Evolutionary conservation across 2,329 filamentous ascomycete genomes (phyloP).

Genomic region (Cladobotryum mycophilum): DNA sequence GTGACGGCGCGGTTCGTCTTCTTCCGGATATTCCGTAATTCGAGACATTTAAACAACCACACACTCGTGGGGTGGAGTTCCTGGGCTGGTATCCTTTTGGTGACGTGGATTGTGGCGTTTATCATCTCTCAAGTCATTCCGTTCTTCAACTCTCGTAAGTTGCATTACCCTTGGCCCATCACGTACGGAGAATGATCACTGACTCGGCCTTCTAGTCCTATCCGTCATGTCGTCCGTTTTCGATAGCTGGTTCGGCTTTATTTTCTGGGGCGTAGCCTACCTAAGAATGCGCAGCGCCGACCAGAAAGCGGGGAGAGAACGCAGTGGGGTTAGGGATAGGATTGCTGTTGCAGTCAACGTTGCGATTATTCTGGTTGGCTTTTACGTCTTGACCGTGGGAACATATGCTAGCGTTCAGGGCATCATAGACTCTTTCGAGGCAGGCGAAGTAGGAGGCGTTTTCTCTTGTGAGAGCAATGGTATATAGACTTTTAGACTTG

Average conservation of each 20-base stretch:
- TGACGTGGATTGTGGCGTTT: slow-evolving; percentile 81
- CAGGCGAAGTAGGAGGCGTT: slow-evolving; percentile 58
- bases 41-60: slow-evolving; percentile 72
- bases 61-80: slow-evolving; percentile 73
- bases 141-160: slow-evolving; percentile 72
- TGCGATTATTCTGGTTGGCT: slow-evolving; percentile 63
- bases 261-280: slow-evolving; percentile 85
- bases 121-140: slow-evolving; percentile 90
- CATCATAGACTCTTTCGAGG: slow-evolving; percentile 66
- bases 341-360: slow-evolving; percentile 62
- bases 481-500: slow-evolving; percentile 32
- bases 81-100: slow-evolving; percentile 66
- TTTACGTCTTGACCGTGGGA: slow-evolving; percentile 76
- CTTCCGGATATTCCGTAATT: slow-evolving; percentile 78
- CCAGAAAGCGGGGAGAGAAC: slow-evolving; percentile 43
- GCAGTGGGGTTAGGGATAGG: slow-evolving; percentile 44
- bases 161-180: not conserved
- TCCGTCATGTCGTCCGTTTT: slow-evolving; percentile 82
- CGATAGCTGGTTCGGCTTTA: slow-evolving; percentile 91
- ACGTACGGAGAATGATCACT: not conserved
- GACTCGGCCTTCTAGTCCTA: slow-evolving; percentile 37
- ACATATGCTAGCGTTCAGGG: slow-evolving; percentile 74
- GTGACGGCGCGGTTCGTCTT: slow-evolving; percentile 88
- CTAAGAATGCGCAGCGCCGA: slow-evolving; percentile 68
- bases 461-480: slow-evolving; percentile 71